Evolutionary conservation across 73 alveolate genomes (phyloP), one percentile per base, ranked within the genome.

Genomic region (Tetrahymena thermophila): DNA sequence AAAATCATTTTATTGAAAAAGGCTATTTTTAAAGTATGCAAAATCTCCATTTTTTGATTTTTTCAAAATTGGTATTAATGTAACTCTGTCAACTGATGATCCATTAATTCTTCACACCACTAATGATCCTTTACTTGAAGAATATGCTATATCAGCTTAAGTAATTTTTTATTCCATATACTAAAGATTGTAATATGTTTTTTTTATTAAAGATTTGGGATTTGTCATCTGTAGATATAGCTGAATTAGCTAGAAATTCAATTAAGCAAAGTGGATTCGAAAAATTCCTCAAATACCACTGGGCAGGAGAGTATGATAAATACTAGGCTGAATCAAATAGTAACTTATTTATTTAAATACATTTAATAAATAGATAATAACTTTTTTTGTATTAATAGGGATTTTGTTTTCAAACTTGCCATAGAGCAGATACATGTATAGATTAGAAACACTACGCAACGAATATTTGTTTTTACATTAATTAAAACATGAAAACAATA

Each of bases 31-130:
- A 35, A 84, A 95, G 55, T 93, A 95, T 93, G 35, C 37, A 38
- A 93, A 96, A 94, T 93, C 95, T 13, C 98, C 97, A 14, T 96
- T 96, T 43, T 43, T 31, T 43, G 94, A 94, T 37, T 96, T 96
- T 56, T 96, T 96, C 94, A 38, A 94, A 96, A 94, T 96, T 35
- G 99, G 99, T 38, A 94, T 97, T 23, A 97, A 97, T 93, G 98
- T 97, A 17, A 85, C 98, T 44, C 94, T 97, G 42, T 97, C 98
- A 25, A 97, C 99, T 0, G 99, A 97, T 83, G 99, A 97, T 94
- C 99, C 99, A 21, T 94, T 97, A 93, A 97, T 96, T 94, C 96
- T 97, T 58, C 99, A 97, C 96, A 94, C 96, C 34, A 97, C 99
- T 37, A 97, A 97, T 93, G 99, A 95, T 40, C 98, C 99, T 38